Evolutionary conservation across 1,284 basidiomycete species (phyloP).

Genomic region (Tilletia caries): DNA sequence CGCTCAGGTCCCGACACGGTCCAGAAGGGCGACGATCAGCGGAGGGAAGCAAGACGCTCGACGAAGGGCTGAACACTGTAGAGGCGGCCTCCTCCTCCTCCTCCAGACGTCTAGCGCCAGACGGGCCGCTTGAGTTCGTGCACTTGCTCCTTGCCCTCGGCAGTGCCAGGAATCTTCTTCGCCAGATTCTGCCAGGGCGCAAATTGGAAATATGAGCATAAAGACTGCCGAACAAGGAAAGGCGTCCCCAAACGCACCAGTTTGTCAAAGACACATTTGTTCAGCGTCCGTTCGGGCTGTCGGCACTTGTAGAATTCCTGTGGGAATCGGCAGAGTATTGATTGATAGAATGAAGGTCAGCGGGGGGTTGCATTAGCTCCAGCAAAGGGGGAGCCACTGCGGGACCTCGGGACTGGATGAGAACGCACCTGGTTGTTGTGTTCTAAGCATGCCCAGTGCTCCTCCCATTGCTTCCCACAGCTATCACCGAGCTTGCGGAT

Average conservation of each 20-base stretch:
- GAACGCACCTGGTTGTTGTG: constrained; percentile 81
- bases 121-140: constrained; percentile 85
- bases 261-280: constrained; percentile 95
- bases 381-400: too few relatives aligned
- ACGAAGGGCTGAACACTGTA: too few relatives aligned
- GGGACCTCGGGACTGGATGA: not conserved
- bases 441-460: constrained; percentile 94
- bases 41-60: too few relatives aligned
- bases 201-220: too few relatives aligned
- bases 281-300: constrained; percentile 81
- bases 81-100: too few relatives aligned
- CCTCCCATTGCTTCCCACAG: constrained; percentile 82
- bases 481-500: constrained; percentile 89
- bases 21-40: too few relatives aligned
- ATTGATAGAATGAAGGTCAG: constrained; percentile 7
- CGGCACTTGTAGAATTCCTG: constrained; percentile 89
- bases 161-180: constrained; percentile 88
- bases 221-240: too few relatives aligned
- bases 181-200: constrained; percentile 69
- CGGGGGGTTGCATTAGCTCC: not conserved
- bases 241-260: constrained; percentile 57
- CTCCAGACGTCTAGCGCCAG: constrained; percentile 56
- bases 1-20: too few relatives aligned
- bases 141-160: constrained; percentile 77
- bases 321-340: not conserved